Percentiles rank a stretch among this genome's conserved stretches.
phyloP scores from a whole-genome alignment of 306 rosid genomes.

The Prinsepia uniflora region DNA sequence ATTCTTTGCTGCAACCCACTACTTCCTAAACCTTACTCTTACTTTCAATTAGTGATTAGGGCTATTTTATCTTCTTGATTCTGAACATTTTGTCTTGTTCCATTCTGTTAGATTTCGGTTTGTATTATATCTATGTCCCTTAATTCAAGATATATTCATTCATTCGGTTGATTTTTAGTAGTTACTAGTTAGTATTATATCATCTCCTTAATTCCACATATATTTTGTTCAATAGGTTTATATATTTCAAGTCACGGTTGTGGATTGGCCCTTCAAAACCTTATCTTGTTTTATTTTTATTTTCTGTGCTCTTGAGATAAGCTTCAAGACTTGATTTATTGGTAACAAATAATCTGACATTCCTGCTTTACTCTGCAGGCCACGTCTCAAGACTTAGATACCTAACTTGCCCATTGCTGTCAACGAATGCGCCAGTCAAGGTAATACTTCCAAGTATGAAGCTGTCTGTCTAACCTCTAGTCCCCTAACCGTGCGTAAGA shows the following conservation, averaged over 20 bases:
- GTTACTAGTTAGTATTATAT: neutral
- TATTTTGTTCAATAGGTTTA: neutral
- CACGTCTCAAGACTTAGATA: neutral
- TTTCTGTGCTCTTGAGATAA: too few species aligned
- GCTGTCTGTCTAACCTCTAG: neutral
- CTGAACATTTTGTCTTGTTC: too few species aligned
- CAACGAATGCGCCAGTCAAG: neutral
- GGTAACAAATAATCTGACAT: neutral
- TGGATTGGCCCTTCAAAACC: neutral
- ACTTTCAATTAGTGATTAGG: too few species aligned
- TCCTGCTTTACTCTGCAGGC: conserved; percentile 4
- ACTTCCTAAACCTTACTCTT: too few species aligned
- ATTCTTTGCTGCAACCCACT: neutral
- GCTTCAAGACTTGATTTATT: neutral
- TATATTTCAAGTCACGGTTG: neutral
- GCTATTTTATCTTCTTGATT: too few species aligned
- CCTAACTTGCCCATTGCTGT: neutral
- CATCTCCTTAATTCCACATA: neutral
- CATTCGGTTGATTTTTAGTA: neutral
- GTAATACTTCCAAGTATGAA: neutral
- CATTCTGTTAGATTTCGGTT: too few species aligned
- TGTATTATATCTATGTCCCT: too few species aligned
- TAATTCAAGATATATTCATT: too few species aligned
- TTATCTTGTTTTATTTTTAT: neutral
- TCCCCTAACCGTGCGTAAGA: neutral